Conservation (phyloP, 495 filamentous ascomycete genomes). For the Xylaria acuta region DNA sequence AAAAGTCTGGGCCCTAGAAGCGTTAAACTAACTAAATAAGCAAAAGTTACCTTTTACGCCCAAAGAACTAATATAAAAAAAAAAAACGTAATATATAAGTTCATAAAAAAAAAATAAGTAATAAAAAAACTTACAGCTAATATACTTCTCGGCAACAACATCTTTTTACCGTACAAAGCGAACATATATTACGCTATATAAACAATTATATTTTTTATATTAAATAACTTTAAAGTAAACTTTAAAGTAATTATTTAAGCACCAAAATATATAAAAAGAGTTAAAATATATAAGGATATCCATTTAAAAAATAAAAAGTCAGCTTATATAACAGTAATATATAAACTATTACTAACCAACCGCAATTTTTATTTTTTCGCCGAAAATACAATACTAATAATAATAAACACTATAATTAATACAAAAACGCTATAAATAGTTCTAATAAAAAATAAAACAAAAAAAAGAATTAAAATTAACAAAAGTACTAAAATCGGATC, state of each 20-base stretch:
- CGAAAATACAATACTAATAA: background rate
- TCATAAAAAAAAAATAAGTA: background rate
- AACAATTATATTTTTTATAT: background rate
- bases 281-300: background rate
- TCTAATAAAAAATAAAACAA: background rate
- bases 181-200: background rate
- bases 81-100: background rate
- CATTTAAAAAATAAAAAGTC: background rate
- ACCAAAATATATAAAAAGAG: background rate
- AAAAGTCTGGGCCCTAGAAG: too few relatives aligned
- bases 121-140: background rate
- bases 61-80: background rate
- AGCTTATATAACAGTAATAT: background rate
- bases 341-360: background rate
- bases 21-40: background rate
- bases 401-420: background rate
- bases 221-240: background rate
- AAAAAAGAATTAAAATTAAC: background rate
- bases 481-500: background rate
- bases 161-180: background rate
- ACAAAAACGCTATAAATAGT: background rate
- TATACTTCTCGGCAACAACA: background rate
- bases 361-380: background rate
- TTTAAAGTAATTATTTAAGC: background rate
- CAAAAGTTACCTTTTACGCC: background rate